Evolutionary conservation across 2,329 filamentous ascomycete species (phyloP).

Genomic region (Aspergillus unguis): DNA sequence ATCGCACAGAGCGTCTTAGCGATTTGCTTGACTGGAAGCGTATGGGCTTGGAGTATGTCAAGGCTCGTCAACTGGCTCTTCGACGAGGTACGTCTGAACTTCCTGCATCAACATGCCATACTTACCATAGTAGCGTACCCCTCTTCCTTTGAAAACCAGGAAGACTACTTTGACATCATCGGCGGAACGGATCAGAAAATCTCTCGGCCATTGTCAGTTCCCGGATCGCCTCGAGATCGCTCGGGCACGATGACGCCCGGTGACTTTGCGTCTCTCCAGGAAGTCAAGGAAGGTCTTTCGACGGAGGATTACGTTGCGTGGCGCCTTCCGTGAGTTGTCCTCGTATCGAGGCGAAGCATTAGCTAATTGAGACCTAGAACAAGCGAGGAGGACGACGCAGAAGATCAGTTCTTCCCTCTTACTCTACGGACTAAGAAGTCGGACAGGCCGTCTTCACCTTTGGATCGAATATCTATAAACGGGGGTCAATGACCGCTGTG

Average conservation of each 20-base stretch:
- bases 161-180: constrained; percentile 85
- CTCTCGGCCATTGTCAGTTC: constrained; percentile 86
- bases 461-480: constrained; percentile 36
- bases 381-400: constrained; percentile 90
- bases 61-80: constrained; percentile 88
- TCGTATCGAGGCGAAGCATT: neutral
- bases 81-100: constrained; percentile 54
- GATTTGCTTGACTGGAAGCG: constrained; percentile 98
- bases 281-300: constrained; percentile 85
- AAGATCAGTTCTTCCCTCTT: constrained; percentile 69
- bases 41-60: constrained; percentile 99
- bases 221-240: constrained; percentile 84
- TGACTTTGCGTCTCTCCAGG: constrained; percentile 94
- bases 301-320: constrained; percentile 98
- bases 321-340: constrained; percentile 86
- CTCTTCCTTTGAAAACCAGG: constrained; percentile 70
- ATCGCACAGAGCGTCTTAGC: constrained; percentile 89
- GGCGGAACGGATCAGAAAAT: constrained; percentile 93
- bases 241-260: constrained; percentile 99
- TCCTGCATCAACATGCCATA: neutral
- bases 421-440: constrained; percentile 56
- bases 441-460: constrained; percentile 36
- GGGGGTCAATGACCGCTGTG: constrained; percentile 12
- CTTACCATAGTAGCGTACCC: constrained; percentile 66
- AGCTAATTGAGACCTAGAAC: constrained; percentile 28